Evolutionary conservation across 352 stramenopile genomes (phyloP), one percentile per base, ranked within the genome.

Genomic region (Phytopythium mirpurense): DNA sequence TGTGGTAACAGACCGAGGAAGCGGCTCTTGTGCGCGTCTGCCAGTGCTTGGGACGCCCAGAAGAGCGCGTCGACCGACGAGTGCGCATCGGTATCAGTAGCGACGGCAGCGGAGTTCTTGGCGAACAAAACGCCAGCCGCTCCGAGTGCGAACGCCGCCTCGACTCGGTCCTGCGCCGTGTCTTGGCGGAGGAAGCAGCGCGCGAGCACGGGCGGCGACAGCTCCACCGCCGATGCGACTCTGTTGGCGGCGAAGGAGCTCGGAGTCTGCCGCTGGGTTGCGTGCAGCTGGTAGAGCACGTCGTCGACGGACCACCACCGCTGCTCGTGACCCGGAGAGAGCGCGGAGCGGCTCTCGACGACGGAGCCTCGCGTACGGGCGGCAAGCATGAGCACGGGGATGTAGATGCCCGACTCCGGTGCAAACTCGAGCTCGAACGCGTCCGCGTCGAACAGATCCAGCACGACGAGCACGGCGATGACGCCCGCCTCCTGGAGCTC

Each of bases 311-410:
- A 63, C 61, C 41, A 52, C 50, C 26, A 64, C 27, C 12, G 5
- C 50, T 34, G 34, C 16, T 7, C 15, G 2, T 35, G 16, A 23
- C 18, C 19, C 2, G 7, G 18, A 21, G 24, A 45, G 16, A 16
- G 3, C 23, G 18, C 12, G 29, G 10, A 60, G 12, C 27, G 62
- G 49, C 19, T 63, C 8, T 32, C 48, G 35, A 34, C 16, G 9
- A 21, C 24, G 15, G 35, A 35, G 1, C 46, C 46, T 19, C 31
- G 46, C 31, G 36, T 27, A 23, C 45, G 43, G 14, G n/a, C 18
- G 18, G 32, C 70, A 43, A 70, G 35, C 75, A 88, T 87, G 23
- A 90, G 54, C n/a, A 90, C 75, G 1, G 80, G 80, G 35, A 90
- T 72, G 55, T 86, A 90, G 8, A 90, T 62, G 0, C 80, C 80